Evolutionary conservation across 768 basidiomycete genomes (phyloP).

Genomic region (Leccinum uliginosum): DNA sequence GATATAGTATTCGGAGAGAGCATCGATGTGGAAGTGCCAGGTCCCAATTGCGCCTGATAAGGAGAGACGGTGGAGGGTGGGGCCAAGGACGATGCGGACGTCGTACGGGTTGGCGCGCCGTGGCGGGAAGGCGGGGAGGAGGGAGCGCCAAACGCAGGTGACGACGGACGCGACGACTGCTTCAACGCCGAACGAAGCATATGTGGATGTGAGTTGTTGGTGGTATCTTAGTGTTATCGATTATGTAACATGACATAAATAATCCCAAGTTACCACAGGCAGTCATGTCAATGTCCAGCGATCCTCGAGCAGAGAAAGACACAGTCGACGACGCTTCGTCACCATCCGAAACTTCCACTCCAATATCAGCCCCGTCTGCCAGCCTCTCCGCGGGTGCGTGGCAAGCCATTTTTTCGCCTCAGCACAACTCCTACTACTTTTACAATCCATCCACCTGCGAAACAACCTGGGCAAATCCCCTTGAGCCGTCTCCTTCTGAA

Average conservation of each 20-base stretch:
- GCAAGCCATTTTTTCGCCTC: conserved; percentile 79
- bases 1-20: conserved; percentile 18
- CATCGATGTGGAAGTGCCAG: conserved; percentile 11
- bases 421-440: conserved; percentile 83
- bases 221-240: conserved; percentile 3
- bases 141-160: conserved; percentile 11
- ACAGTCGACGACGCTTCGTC: background rate
- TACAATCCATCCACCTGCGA: conserved; percentile 70
- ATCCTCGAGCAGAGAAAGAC: background rate
- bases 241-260: background rate
- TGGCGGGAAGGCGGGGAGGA: conserved; percentile 25
- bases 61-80: conserved; percentile 21
- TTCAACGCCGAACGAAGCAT: conserved; percentile 55
- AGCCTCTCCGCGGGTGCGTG: conserved; percentile 41
- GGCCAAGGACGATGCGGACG: conserved; percentile 16
- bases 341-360: conserved; percentile 5
- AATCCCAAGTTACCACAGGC: background rate
- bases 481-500: conserved; percentile 38
- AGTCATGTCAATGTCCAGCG: conserved; percentile 13
- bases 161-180: conserved; percentile 31
- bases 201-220: conserved; percentile 4
- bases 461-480: conserved; percentile 82
- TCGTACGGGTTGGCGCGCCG: conserved; percentile 10
- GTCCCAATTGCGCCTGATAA: conserved; percentile 13
- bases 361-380: conserved; percentile 9